Conservation (phyloP, 1,284 basidiomycete genomes). For the Austroboletus olivaceoglutinosus region DNA sequence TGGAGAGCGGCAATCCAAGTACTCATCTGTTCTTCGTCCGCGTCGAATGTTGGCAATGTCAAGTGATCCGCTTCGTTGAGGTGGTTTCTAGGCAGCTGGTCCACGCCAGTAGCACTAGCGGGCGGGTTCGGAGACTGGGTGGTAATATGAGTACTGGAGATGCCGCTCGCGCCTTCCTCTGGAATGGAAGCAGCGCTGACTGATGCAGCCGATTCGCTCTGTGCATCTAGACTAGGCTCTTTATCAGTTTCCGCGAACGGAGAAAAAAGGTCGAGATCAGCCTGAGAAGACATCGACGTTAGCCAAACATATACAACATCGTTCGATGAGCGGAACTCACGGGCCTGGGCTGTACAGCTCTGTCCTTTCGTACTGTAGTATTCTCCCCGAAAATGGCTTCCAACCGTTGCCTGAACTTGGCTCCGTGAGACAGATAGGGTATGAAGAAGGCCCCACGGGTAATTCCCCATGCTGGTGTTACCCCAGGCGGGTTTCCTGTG, state of each 20-base stretch:
- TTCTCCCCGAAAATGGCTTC: constrained; percentile 21
- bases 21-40: constrained; percentile 10
- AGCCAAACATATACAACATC: not conserved
- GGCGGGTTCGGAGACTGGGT: constrained; percentile 17
- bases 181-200: constrained; percentile 1
- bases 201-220: constrained; percentile 10
- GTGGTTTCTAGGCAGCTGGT: not conserved
- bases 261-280: constrained; percentile 9
- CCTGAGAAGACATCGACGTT: constrained; percentile 7
- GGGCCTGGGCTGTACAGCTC: constrained; percentile 15
- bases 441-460: not conserved
- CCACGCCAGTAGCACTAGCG: not conserved
- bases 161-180: constrained; percentile 1
- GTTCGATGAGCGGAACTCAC: constrained; percentile 13
- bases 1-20: constrained; percentile 22
- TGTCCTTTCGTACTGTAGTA: constrained; percentile 25
- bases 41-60: not conserved
- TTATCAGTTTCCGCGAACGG: constrained; percentile 8
- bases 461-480: not conserved
- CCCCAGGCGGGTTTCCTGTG: not conserved
- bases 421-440: constrained; percentile 19
- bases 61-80: not conserved
- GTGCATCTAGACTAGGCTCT: constrained; percentile 1
- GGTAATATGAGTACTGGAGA: constrained; percentile 20
- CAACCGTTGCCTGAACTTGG: constrained; percentile 22